A percentile compares a stretch with the other conserved stretches of the same genome.
Conservation (phyloP, 83 land plant species). For the Isoetes engelmannii region DNA sequence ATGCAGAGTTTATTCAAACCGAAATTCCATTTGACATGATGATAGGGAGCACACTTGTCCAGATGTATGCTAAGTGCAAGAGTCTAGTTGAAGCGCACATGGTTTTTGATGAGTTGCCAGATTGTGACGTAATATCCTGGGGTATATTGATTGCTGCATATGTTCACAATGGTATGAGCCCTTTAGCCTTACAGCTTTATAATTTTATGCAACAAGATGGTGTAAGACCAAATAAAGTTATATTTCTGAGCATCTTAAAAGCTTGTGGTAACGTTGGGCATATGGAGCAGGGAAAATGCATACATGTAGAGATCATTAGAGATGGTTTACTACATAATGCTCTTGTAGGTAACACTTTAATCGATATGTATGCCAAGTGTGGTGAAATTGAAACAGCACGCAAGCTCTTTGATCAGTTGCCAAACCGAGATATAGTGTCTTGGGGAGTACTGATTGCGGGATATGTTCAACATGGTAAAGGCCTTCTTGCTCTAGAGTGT, state of each 20-base stretch:
- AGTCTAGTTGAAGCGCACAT: background rate
- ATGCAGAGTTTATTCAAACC: background rate
- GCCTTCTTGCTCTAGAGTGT: background rate
- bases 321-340: background rate
- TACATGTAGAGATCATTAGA: background rate
- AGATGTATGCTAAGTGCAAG: conserved; percentile 1
- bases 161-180: background rate
- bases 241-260: background rate
- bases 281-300: background rate
- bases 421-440: background rate
- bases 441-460: background rate
- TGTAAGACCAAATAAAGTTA: background rate
- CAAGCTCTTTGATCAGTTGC: background rate
- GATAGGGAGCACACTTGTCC: conserved; percentile 1
- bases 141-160: background rate
- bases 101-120: background rate
- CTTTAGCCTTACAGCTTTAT: background rate
- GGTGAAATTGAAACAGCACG: background rate
- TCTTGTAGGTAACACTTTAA: background rate
- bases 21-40: background rate
- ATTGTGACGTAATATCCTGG: background rate
- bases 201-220: background rate
- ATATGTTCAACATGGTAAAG: conserved; percentile 2
- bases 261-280: background rate
- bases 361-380: conserved; percentile 5